Percentiles rank a stretch among this genome's conserved stretches.
These are phyloP conservation scores for Lactarius sanguifluus DNA, from an alignment of 768 basidiomycete species.

Conservation along the genomic window DNA sequence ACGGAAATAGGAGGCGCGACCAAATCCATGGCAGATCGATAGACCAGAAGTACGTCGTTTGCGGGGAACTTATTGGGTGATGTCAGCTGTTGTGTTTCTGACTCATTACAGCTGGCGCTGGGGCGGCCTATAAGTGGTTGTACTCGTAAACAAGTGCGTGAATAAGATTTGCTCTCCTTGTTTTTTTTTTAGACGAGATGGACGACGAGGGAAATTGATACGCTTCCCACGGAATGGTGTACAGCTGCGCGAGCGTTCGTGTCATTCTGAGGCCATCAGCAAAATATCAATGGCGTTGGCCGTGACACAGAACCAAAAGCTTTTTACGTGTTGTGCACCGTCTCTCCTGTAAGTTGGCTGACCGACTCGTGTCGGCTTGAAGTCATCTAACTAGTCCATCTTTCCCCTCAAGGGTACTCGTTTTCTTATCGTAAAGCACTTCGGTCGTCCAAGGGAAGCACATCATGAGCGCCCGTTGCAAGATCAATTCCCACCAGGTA, in stretches of 20 bases:
- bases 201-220: slow-evolving; percentile 4
- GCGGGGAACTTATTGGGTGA: slow-evolving; percentile 43
- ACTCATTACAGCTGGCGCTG: slow-evolving; percentile 47
- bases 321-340: slow-evolving; percentile 63
- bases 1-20: slow-evolving; percentile 55
- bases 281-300: slow-evolving; percentile 66
- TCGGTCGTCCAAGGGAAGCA: slow-evolving; percentile 67
- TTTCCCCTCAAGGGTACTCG: slow-evolving; percentile 49
- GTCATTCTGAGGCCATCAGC: slow-evolving; percentile 62
- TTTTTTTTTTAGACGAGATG: background rate
- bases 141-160: slow-evolving; percentile 56
- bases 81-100: background rate
- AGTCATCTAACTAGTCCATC: background rate
- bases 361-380: slow-evolving; percentile 13
- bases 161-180: background rate
- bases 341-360: slow-evolving; percentile 52
- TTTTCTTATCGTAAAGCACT: slow-evolving; percentile 57
- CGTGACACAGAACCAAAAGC: slow-evolving; percentile 69
- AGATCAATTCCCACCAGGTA: slow-evolving; percentile 39
- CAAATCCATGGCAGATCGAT: slow-evolving; percentile 46
- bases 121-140: slow-evolving; percentile 79
- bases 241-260: slow-evolving; percentile 65
- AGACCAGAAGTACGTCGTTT: slow-evolving; percentile 59
- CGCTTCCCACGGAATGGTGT: background rate
- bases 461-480: slow-evolving; percentile 70